Base-by-base conservation (phyloP, 768 basidiomycete species). In the Pulveroboletus sp. region DNA sequence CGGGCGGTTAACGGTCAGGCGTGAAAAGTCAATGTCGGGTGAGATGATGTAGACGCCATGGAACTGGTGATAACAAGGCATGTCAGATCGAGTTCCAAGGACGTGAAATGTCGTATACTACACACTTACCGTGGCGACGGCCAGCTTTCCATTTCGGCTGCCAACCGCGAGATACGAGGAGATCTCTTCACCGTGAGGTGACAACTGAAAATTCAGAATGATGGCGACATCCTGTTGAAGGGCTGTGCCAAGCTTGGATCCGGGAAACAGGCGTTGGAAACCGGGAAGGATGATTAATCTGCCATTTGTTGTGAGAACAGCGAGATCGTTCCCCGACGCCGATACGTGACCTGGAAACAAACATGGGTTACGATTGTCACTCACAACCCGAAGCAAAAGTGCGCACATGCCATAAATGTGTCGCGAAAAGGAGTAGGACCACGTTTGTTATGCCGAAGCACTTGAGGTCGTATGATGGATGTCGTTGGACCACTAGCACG, bases 91-190 rank as follows among this genome's bases (percentile, higher is more conserved):
- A 16, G 32, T 29, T 6, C 13, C 13, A 10, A n/a, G 14, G 6
- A 12, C 19, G 16, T 4, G 17, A 25, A n/a, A 31, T 3, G 2
- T 14, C 16, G 36, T 13, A 12, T 19, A 23, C n/a, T 17, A 8
- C 9, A 33, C 40, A 48, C 52, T 14, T 41, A 80, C 81, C n/a
- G 77, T 81, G 25, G 73, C 78, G 19, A 77, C 69, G 4, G 69
- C 75, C 1, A 80, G 64, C 45, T 75, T 63, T 14, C 65, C 69
- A 36, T 74, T 60, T 40, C 31, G 43, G n/a, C 51, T 47, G 17
- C 76, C 76, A 29, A 75, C 75, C 8, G 80, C 75, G 4, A 82
- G 68, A 61, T 82, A 82, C 32, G 67, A 60, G 0, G 79, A 75
- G 12, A 66, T 54, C 5, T 63, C 60, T 13, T 3, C 19, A 6